A percentile compares a stretch with the other conserved stretches of the same genome.
phyloP scores from a whole-genome alignment of 768 basidiomycete genomes.

The Lenzites betulinus region DNA sequence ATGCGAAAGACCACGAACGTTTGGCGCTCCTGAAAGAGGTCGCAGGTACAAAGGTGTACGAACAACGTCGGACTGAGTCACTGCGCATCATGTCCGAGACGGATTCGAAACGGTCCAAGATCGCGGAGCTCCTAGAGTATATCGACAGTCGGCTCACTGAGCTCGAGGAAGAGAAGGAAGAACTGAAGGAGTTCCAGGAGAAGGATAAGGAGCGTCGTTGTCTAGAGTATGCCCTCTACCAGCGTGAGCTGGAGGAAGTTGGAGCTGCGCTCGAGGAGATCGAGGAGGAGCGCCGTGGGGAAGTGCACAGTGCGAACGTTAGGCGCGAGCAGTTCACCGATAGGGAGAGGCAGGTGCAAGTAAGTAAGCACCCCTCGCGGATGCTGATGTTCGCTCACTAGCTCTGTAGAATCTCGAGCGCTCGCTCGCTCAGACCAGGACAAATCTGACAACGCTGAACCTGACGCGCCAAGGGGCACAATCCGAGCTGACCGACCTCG shows the following conservation, averaged over 20 bases:
- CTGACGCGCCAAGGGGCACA: slow-evolving; percentile 76
- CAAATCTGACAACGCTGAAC: slow-evolving; percentile 66
- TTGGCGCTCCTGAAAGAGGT: slow-evolving; percentile 96
- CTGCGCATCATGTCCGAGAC: slow-evolving; percentile 98
- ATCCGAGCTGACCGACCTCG: slow-evolving; percentile 82
- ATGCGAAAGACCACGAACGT: slow-evolving; percentile 94
- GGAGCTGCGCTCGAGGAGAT: slow-evolving; percentile 84
- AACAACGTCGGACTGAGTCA: slow-evolving; percentile 89
- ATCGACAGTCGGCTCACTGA: slow-evolving; percentile 89
- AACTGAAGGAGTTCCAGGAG: slow-evolving; percentile 94
- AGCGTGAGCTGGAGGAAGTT: slow-evolving; percentile 89
- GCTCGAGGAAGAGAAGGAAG: slow-evolving; percentile 97
- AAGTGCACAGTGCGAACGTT: slow-evolving; percentile 83
- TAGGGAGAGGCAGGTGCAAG: slow-evolving; percentile 85
- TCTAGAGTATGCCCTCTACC: slow-evolving; percentile 93
- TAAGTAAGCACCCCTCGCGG: slow-evolving; percentile 36
- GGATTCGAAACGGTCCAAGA: slow-evolving; percentile 88
- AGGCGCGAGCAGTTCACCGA: slow-evolving; percentile 80
- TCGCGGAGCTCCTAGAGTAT: slow-evolving; percentile 84
- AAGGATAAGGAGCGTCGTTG: slow-evolving; percentile 94
- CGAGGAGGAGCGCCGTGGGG: slow-evolving; percentile 76
- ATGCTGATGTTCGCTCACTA: too few species aligned
- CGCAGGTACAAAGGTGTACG: slow-evolving; percentile 97
- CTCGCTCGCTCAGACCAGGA: slow-evolving; percentile 67
- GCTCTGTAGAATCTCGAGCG: slow-evolving; percentile 65